These are phyloP conservation scores for Triadica sebifera DNA, from an alignment of 345 rosid species.

Conservation along the genomic window DNA sequence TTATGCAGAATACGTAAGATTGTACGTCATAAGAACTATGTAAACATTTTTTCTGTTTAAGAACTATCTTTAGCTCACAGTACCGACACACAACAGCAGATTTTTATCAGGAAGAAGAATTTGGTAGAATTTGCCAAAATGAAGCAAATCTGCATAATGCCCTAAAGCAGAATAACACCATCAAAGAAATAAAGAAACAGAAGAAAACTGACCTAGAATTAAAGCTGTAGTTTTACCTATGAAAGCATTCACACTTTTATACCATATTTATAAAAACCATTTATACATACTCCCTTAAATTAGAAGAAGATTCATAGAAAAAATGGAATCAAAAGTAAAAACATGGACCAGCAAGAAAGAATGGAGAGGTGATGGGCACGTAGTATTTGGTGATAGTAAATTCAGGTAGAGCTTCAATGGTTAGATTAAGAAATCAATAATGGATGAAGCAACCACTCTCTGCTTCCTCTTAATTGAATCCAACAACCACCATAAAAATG, in stretches of 20 bases:
- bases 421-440: constrained; percentile 7
- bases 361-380: no score
- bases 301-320: constrained; percentile 3
- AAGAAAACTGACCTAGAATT: constrained; percentile 6
- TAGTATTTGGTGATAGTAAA: no score
- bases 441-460: constrained; percentile 11
- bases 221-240: not conserved
- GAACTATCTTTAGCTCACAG: not conserved
- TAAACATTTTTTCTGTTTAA: no score
- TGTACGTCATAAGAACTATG: no score
- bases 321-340: not conserved
- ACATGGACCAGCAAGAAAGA: not conserved
- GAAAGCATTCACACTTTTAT: not conserved
- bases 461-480: constrained; percentile 22
- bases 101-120: no score
- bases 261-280: not conserved
- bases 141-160: not conserved
- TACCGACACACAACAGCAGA: not conserved
- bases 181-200: not conserved
- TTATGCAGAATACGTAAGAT: no score
- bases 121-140: constrained; percentile 5
- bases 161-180: not conserved
- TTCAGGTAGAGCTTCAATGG: constrained; percentile 21
- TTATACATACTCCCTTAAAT: constrained; percentile 7
- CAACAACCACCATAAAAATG: constrained; percentile 16